phyloP scores from a whole-genome alignment of 441 rosid species.

The Erodium moschatum region DNA sequence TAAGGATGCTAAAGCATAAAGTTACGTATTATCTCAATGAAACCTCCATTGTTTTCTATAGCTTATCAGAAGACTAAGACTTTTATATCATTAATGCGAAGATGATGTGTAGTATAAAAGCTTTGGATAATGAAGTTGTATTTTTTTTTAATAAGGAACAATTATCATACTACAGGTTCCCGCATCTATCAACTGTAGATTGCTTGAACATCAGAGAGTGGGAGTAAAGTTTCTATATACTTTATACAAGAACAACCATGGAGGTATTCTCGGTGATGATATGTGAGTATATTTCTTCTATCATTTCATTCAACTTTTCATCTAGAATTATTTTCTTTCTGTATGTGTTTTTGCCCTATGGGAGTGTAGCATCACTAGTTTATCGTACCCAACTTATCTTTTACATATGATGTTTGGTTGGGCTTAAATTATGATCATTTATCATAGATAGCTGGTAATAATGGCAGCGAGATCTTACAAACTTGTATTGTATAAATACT shows the following conservation, averaged over 20 bases:
- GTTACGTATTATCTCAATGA: no score
- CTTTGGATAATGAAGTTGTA: background rate
- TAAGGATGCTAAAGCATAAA: no score
- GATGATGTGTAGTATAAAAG: background rate
- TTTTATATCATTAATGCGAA: background rate
- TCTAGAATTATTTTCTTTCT: conserved; percentile 1
- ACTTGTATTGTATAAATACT: no score
- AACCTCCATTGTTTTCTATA: no score
- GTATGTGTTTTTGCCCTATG: background rate
- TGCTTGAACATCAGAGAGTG: conserved; percentile 82
- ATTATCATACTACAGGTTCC: conserved; percentile 52
- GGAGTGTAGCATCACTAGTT: background rate
- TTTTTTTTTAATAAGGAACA: background rate
- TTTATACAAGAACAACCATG: conserved; percentile 65
- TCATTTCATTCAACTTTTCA: background rate
- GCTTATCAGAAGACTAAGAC: no score
- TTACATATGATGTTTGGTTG: no score
- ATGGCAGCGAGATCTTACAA: no score
- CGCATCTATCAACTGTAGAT: conserved; percentile 75
- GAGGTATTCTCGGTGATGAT: conserved; percentile 94
- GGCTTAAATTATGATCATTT: no score
- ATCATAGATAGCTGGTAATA: no score
- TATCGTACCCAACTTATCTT: background rate
- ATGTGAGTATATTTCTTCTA: conserved; percentile 45
- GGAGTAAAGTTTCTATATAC: conserved; percentile 70